Conservation (phyloP, 1,284 basidiomycete species). For the Ganoderma boninense region DNA sequence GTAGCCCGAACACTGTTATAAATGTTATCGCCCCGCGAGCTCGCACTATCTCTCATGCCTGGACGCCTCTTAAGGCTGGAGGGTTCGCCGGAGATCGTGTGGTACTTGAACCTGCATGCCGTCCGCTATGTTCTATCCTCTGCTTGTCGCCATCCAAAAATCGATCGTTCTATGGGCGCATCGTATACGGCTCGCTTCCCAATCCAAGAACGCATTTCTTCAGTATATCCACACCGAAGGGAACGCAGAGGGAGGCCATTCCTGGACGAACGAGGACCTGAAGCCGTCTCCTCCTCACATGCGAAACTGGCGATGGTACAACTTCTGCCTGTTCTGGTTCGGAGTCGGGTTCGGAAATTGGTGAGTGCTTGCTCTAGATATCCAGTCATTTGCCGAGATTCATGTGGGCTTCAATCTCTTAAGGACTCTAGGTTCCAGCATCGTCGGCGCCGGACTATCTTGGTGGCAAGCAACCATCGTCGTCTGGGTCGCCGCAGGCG, state of each 20-base stretch:
- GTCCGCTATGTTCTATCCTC: not conserved
- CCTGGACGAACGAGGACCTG: constrained; percentile 37
- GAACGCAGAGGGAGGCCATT: constrained; percentile 28
- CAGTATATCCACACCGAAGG: constrained; percentile 34
- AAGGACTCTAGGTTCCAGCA: constrained; percentile 37
- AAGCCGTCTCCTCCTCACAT: constrained; percentile 35
- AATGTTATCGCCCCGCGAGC: not conserved
- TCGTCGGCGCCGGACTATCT: constrained; percentile 43
- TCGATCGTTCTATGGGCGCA: constrained; percentile 21
- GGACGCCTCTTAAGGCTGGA: not conserved
- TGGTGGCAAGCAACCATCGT: constrained; percentile 44
- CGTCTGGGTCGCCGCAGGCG: constrained; percentile 42
- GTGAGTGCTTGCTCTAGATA: constrained; percentile 13
- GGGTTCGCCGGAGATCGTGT: too few species aligned
- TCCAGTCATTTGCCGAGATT: not conserved
- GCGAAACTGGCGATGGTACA: constrained; percentile 36
- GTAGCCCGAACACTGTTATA: not conserved
- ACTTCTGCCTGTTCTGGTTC: constrained; percentile 40
- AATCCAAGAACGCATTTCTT: constrained; percentile 30
- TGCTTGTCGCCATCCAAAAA: not conserved
- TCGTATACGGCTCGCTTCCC: constrained; percentile 28
- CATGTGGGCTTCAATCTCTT: not conserved
- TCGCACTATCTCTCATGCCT: not conserved
- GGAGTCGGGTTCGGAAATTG: constrained; percentile 38
- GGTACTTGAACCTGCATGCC: not conserved